Evolutionary conservation across 371 early-diverging fungal species (phyloP).

Genomic region (Circinella minor): DNA sequence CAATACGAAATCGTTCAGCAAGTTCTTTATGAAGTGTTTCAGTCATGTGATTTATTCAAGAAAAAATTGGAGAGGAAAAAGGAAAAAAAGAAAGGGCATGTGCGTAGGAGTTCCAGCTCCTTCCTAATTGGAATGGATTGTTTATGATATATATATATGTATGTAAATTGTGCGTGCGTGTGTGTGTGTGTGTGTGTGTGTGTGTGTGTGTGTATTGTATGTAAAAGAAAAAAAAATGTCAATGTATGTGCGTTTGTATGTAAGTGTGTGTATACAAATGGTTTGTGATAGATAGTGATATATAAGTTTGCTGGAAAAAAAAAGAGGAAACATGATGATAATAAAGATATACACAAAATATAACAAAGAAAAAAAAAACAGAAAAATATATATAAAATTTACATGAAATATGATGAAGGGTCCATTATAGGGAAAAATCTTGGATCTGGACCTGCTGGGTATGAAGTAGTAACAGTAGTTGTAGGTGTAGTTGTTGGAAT

Average conservation of each 20-base stretch:
- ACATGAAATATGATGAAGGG: background rate
- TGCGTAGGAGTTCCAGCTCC: background rate
- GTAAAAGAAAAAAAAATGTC: no score
- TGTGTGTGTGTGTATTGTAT: no score
- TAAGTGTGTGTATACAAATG: no score
- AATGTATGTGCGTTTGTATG: no score
- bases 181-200: background rate
- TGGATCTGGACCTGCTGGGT: background rate
- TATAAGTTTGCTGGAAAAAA: background rate
- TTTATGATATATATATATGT: no score
- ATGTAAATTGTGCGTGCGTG: no score
- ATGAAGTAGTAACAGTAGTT: background rate
- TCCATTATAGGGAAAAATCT: slow-evolving; percentile 2
- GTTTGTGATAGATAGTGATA: background rate
- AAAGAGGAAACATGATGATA: background rate
- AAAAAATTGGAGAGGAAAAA: background rate
- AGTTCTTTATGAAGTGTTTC: slow-evolving; percentile 23
- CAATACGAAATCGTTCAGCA: slow-evolving; percentile 23
- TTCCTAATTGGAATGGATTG: background rate
- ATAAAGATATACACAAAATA: background rate
- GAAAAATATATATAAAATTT: background rate
- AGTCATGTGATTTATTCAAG: background rate
- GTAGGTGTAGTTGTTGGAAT: no score
- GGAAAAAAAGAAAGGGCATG: background rate
- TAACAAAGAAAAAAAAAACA: background rate